These are phyloP conservation scores for Ceratobasidium sp. DNA, from an alignment of 1,284 basidiomycete species.

Conservation along the genomic window DNA sequence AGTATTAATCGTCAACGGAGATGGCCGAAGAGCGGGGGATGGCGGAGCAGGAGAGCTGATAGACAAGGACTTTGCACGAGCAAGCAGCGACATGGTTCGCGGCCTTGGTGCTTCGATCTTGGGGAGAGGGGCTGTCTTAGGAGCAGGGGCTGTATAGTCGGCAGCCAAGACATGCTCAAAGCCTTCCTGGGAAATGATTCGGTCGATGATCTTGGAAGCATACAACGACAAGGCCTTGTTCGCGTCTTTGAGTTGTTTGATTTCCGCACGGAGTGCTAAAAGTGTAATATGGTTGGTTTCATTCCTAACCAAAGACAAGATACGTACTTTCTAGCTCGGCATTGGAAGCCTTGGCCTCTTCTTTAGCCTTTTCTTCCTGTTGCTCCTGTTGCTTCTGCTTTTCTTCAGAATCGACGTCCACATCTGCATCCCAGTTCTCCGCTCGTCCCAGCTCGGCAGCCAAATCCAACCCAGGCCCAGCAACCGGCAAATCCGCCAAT, in stretches of 20 bases:
- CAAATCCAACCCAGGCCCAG: constrained; percentile 85
- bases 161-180: constrained; percentile 92
- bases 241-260: constrained; percentile 90
- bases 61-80: constrained; percentile 20
- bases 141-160: constrained; percentile 66
- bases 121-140: constrained; percentile 10
- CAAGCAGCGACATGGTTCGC: not conserved
- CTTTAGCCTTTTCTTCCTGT: constrained; percentile 45
- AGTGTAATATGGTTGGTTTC: not conserved
- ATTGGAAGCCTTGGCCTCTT: constrained; percentile 46
- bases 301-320: not conserved
- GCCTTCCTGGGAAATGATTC: constrained; percentile 91
- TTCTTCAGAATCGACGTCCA: not conserved
- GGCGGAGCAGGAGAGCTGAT: constrained; percentile 19
- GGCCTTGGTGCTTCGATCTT: not conserved
- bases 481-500: constrained; percentile 78
- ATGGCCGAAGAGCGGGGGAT: constrained; percentile 27
- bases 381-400: constrained; percentile 43
- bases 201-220: constrained; percentile 94
- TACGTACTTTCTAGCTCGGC: not conserved
- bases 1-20: constrained; percentile 21
- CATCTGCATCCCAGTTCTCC: constrained; percentile 57
- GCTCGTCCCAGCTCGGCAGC: constrained; percentile 90
- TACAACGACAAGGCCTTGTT: constrained; percentile 94
- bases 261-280: constrained; percentile 71